A percentile compares a stretch with the other conserved stretches of the same genome.
Evolutionary conservation across 768 basidiomycete genomes (phyloP).

Genomic region (Mycena belliarum): DNA sequence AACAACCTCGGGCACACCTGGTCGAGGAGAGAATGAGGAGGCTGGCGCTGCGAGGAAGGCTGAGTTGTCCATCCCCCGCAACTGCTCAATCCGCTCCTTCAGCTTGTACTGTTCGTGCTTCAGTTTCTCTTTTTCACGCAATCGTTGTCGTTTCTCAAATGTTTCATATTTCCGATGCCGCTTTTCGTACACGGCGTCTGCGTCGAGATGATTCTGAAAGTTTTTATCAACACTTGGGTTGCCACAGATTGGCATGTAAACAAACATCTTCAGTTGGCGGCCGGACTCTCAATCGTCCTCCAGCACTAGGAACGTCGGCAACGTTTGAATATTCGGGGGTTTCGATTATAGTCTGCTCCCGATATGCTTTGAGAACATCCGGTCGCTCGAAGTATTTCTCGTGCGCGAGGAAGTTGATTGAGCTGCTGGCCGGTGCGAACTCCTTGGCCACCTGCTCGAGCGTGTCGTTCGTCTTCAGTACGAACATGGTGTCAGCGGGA

Average conservation of each 20-base stretch:
- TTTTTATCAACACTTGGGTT: slow-evolving; percentile 21
- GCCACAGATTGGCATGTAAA: no score
- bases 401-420: slow-evolving; percentile 60
- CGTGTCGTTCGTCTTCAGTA: slow-evolving; percentile 72
- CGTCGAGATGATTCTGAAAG: slow-evolving; percentile 65
- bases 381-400: slow-evolving; percentile 79
- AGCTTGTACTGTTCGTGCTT: slow-evolving; percentile 92
- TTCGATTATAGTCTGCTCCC: slow-evolving; percentile 71
- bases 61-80: slow-evolving; percentile 68
- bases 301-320: slow-evolving; percentile 52
- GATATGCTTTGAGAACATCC: slow-evolving; percentile 71
- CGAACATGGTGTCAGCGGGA: slow-evolving; percentile 61
- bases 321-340: slow-evolving; percentile 68
- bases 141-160: slow-evolving; percentile 81
- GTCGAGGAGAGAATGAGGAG: slow-evolving; percentile 51
- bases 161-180: slow-evolving; percentile 86
- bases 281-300: slow-evolving; percentile 71
- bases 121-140: slow-evolving; percentile 89
- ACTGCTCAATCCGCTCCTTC: slow-evolving; percentile 84
- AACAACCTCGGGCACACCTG: slow-evolving; percentile 25
- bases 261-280: slow-evolving; percentile 65
- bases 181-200: slow-evolving; percentile 78
- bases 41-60: slow-evolving; percentile 69
- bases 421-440: slow-evolving; percentile 34
- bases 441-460: slow-evolving; percentile 41